Evolutionary conservation across 306 rosid genomes (phyloP).

Genomic region (Lathyrus oleraceus): DNA sequence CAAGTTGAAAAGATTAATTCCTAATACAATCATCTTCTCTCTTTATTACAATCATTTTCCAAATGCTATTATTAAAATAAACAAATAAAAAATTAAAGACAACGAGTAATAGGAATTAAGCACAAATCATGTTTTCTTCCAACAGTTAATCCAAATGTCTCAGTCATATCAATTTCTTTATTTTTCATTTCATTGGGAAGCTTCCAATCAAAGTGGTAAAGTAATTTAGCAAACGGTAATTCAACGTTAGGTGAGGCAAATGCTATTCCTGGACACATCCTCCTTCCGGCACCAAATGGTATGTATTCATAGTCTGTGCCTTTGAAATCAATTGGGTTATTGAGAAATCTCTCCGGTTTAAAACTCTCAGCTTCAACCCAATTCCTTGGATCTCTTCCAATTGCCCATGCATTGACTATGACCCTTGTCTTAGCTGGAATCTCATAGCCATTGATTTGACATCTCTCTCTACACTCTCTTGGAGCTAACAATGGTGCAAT

Average conservation of each 20-base stretch:
- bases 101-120: neutral
- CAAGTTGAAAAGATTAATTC: too few relatives aligned
- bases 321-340: neutral
- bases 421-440: neutral
- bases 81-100: neutral
- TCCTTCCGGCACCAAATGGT: conserved; percentile 9
- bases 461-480: neutral
- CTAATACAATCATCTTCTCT: too few relatives aligned
- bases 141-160: neutral
- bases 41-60: too few relatives aligned
- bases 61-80: too few relatives aligned
- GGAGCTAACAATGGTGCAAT: neutral
- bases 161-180: neutral
- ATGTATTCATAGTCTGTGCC: neutral
- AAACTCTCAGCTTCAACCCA: conserved; percentile 1
- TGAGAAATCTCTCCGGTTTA: neutral
- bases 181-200: neutral
- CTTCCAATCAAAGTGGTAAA: conserved; percentile 8
- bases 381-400: neutral
- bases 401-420: neutral
- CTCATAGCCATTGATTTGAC: neutral
- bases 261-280: neutral
- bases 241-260: neutral
- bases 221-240: neutral
- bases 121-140: neutral